phyloP scores from a whole-genome alignment of 164 flowering plant genomes.

The Protea cynaroides region DNA sequence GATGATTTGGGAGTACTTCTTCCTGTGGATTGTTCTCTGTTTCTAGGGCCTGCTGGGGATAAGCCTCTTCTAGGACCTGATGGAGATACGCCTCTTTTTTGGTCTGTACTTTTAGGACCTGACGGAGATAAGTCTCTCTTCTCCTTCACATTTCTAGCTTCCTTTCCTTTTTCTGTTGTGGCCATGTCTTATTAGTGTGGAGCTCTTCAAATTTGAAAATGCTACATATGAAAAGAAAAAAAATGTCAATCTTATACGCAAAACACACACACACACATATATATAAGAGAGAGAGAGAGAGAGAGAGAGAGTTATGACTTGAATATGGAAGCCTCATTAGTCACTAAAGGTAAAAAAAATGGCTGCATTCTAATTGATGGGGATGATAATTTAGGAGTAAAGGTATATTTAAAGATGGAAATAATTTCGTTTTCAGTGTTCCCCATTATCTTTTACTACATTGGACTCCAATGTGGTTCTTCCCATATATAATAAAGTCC shows the following conservation, averaged over 20 bases:
- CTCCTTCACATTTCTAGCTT: constrained; percentile 17
- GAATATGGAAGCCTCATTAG: no score
- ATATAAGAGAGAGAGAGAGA: not conserved
- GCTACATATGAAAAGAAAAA: not conserved
- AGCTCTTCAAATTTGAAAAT: no score
- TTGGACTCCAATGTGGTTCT: no score
- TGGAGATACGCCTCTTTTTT: constrained; percentile 5
- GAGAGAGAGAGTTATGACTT: not conserved
- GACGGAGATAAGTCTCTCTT: constrained; percentile 19
- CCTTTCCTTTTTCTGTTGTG: constrained; percentile 29
- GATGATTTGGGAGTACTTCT: constrained; percentile 11
- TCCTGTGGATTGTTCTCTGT: constrained; percentile 8
- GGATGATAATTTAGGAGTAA: no score
- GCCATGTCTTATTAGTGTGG: constrained; percentile 25
- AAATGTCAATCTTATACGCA: no score
- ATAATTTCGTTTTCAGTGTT: no score
- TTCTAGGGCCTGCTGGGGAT: constrained; percentile 14
- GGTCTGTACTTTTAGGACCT: constrained; percentile 2
- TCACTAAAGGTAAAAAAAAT: no score
- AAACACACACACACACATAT: no score
- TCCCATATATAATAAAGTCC: no score
- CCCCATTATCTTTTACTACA: no score
- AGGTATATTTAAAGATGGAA: no score
- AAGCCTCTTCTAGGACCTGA: constrained; percentile 8
- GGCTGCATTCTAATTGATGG: no score